phyloP scores from a whole-genome alignment of 805 yeast species.

The Citeromyces nyonsensis region DNA sequence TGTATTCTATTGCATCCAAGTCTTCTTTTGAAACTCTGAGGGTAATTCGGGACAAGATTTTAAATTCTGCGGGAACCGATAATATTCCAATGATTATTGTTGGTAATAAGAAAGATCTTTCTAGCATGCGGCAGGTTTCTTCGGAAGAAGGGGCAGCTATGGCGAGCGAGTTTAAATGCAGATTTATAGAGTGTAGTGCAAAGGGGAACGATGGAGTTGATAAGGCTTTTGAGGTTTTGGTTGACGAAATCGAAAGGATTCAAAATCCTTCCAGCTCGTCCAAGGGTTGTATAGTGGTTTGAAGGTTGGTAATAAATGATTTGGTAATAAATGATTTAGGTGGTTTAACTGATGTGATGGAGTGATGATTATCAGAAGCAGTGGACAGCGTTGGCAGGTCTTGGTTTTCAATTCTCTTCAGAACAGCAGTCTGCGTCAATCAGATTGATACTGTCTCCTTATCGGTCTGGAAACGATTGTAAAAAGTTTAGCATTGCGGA shows the following conservation, averaged over 20 bases:
- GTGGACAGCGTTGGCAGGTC: no score
- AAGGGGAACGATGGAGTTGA: slow-evolving; percentile 26
- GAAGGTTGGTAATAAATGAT: slow-evolving; percentile 12
- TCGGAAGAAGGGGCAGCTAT: slow-evolving; percentile 31
- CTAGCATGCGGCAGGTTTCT: slow-evolving; percentile 38
- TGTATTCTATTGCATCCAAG: slow-evolving; percentile 69
- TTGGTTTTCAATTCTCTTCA: no score
- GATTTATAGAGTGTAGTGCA: slow-evolving; percentile 32
- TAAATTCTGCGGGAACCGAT: slow-evolving; percentile 44
- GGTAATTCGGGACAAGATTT: slow-evolving; percentile 68
- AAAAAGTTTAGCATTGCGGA: no score
- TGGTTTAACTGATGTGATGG: no score
- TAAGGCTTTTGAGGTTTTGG: slow-evolving; percentile 42
- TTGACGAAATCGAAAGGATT: slow-evolving; percentile 43
- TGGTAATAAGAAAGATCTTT: slow-evolving; percentile 40
- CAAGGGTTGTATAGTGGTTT: slow-evolving; percentile 11
- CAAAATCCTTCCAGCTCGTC: slow-evolving; percentile 28
- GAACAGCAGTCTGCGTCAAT: no score
- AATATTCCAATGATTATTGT: slow-evolving; percentile 29
- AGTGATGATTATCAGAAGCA: no score
- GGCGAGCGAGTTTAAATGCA: slow-evolving; percentile 26
- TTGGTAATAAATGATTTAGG: no score
- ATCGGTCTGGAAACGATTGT: no score
- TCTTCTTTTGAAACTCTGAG: slow-evolving; percentile 66
- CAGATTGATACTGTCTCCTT: no score